Base-by-base conservation (phyloP, 2,329 filamentous ascomycete species). In the Aureobasidium sp. region DNA sequence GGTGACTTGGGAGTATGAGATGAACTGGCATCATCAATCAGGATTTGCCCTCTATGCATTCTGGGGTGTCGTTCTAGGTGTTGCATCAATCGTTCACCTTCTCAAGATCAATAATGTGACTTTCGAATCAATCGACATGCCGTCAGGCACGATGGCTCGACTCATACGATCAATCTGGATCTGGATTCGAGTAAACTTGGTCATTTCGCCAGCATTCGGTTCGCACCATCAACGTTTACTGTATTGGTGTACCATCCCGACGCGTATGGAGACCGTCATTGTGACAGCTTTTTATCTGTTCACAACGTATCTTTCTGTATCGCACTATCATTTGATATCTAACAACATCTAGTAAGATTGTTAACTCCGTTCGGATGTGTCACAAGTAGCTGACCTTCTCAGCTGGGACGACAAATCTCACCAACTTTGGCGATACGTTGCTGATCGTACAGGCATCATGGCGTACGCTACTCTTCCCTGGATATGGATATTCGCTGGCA, bases 401-500 rank as follows among this genome's bases (percentile, higher is more conserved):
- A 65, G 65, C 39, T 75, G 71, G 68, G 68, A 72, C 12, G 61
- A 68, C 3, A 67, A 69, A 27, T 47, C 60, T 34, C 60, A 65
- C 5, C 80, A 83, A 65, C 61, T 79, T 5, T 70, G 77, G 64
- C 82, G 85, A 0, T 87, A 85, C 61, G 76, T 84, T 0, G 82
- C 84, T 0, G 85, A 88, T 64, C 80, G 87, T 11, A 86, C 85
- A 0, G 86, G 86, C 0, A 81, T 86, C 36, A 78, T 89, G 27
- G 82, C 84, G 0, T 83, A 86, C 66, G 83, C 82, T 4, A 87
- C 87, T 65, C 78, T 89, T 7, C 84, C 85, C 0, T 68, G 87
- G 2, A 74, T 88, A 0, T 88, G 85, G 85, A 71, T 89, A 0
- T 89, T 89, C 65, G 83, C 82, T 0, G 83, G 84, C 69, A 78